Conservation (phyloP, 768 basidiomycete species). For the Hemileccinum impolitum region DNA sequence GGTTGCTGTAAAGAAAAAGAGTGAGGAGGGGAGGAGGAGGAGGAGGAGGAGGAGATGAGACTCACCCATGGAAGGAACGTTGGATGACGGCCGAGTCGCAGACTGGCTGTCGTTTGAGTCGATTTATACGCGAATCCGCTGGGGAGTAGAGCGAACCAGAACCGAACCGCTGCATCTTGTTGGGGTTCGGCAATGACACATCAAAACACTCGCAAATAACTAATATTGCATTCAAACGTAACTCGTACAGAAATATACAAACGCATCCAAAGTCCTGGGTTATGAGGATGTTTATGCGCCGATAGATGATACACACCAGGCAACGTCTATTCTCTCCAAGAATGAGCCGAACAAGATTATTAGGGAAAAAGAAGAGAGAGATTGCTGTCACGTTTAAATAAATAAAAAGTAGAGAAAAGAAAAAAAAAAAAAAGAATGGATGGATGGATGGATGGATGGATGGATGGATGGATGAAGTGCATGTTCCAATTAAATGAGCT, state of each 20-base stretch:
- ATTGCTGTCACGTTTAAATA: too few relatives aligned
- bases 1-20: constrained; percentile 30
- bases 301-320: constrained; percentile 19
- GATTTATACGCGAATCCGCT: constrained; percentile 30
- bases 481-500: constrained; percentile 20
- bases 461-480: constrained; percentile 1
- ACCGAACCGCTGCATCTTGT: constrained; percentile 3
- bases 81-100: constrained; percentile 26
- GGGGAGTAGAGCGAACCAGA: constrained; percentile 15
- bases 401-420: too few relatives aligned
- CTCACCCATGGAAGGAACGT: constrained; percentile 41
- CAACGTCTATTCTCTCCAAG: constrained; percentile 9
- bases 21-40: background rate
- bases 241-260: constrained; percentile 17
- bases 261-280: background rate
- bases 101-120: constrained; percentile 27
- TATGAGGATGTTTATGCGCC: constrained; percentile 8
- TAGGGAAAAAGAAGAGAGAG: constrained; percentile 6
- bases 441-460: constrained; percentile 3
- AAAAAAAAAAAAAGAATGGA: background rate
- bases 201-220: constrained; percentile 24
- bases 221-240: background rate
- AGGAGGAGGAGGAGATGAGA: background rate
- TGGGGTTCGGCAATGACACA: constrained; percentile 30
- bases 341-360: constrained; percentile 8